These are phyloP conservation scores for Parachaetomium inaequale DNA, from an alignment of 495 filamentous ascomycete genomes.

Conservation along the genomic window DNA sequence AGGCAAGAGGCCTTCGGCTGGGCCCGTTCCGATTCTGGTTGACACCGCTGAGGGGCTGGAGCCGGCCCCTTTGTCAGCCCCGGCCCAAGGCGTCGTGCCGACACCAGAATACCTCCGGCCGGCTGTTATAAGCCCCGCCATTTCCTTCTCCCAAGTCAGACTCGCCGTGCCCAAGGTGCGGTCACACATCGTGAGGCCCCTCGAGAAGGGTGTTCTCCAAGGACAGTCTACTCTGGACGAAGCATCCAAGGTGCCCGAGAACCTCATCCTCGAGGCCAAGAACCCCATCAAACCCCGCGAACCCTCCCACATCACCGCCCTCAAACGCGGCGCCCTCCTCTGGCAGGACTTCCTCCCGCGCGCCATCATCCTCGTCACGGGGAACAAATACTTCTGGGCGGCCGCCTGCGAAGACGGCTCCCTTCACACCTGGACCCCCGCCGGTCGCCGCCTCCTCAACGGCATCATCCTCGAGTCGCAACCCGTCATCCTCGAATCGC, in stretches of 20 bases:
- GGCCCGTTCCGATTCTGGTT: conserved; percentile 67
- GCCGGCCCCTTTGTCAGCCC: conserved; percentile 54
- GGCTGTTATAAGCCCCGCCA: conserved; percentile 74
- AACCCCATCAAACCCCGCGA: conserved; percentile 63
- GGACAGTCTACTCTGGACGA: conserved; percentile 51
- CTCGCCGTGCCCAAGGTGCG: conserved; percentile 87
- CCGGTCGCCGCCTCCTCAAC: conserved; percentile 81
- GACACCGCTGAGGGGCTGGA: conserved; percentile 76
- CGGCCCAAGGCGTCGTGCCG: conserved; percentile 57
- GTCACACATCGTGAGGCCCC: conserved; percentile 66
- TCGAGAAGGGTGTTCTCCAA: conserved; percentile 51
- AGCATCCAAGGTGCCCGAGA: conserved; percentile 58
- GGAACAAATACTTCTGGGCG: conserved; percentile 86
- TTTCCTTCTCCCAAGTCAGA: conserved; percentile 79
- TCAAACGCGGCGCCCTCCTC: conserved; percentile 73
- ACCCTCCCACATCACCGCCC: conserved; percentile 75
- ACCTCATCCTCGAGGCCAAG: conserved; percentile 46
- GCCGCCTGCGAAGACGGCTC: conserved; percentile 90
- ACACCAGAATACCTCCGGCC: conserved; percentile 86
- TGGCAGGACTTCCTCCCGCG: conserved; percentile 94
- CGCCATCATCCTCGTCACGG: conserved; percentile 78
- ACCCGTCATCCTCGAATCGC: conserved; percentile 86
- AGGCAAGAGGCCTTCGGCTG: conserved; percentile 63
- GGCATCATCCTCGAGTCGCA: conserved; percentile 85
- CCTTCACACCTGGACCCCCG: conserved; percentile 91